Evolutionary conservation across 495 filamentous ascomycete genomes (phyloP).

Genomic region (Talaromyces trachyspermus): DNA sequence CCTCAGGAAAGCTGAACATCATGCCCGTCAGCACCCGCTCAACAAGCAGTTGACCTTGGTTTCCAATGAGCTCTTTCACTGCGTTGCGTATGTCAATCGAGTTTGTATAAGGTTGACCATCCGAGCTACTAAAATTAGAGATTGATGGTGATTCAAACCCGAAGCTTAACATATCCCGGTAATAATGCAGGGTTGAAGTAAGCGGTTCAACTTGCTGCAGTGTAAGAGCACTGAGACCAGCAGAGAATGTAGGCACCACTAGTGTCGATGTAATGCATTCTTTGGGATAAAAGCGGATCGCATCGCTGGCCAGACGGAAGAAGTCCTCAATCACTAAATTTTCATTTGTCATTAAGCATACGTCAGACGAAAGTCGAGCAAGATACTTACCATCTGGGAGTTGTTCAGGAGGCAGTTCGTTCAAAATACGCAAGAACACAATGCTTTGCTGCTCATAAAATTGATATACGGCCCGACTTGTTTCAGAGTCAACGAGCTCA

Average conservation of each 20-base stretch:
- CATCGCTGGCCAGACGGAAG: slow-evolving; percentile 86
- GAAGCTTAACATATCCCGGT: slow-evolving; percentile 88
- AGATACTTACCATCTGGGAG: slow-evolving; percentile 66
- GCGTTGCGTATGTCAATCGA: slow-evolving; percentile 57
- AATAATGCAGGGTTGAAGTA: slow-evolving; percentile 84
- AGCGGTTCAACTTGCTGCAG: slow-evolving; percentile 87
- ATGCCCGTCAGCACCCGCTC: slow-evolving; percentile 88
- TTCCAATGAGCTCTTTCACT: slow-evolving; percentile 62
- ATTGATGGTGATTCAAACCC: slow-evolving; percentile 68
- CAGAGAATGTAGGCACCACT: slow-evolving; percentile 75
- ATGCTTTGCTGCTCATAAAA: slow-evolving; percentile 92
- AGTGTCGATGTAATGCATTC: slow-evolving; percentile 70
- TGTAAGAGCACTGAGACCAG: slow-evolving; percentile 73
- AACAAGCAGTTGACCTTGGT: slow-evolving; percentile 69
- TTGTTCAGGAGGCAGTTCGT: slow-evolving; percentile 76
- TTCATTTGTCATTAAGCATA: slow-evolving; percentile 9
- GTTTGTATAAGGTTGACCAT: slow-evolving; percentile 40
- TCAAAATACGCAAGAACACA: slow-evolving; percentile 80
- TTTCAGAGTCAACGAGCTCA: slow-evolving; percentile 72
- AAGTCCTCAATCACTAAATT: slow-evolving; percentile 88
- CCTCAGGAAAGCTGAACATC: slow-evolving; percentile 96
- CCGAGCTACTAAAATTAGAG: slow-evolving; percentile 51
- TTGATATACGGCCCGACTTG: slow-evolving; percentile 80
- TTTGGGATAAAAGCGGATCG: slow-evolving; percentile 83
- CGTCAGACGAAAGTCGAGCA: slow-evolving; percentile 1